Evolutionary conservation across 805 yeast genomes (phyloP), one percentile per base, ranked within the genome.

Genomic region (Metschnikowia koreensis): DNA sequence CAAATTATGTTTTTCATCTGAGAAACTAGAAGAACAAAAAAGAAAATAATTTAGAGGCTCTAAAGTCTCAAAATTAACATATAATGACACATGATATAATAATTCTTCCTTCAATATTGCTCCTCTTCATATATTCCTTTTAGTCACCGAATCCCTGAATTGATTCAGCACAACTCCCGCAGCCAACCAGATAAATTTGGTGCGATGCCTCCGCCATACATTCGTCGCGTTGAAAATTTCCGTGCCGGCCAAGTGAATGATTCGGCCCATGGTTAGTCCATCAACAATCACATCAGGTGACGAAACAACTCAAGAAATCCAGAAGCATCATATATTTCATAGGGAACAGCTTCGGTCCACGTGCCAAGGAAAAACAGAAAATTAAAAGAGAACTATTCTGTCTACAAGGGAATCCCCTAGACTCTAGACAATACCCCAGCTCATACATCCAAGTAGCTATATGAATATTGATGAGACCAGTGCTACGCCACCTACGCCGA

Each of bases 401-500:
- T 31, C 34, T 10, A 31, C 34, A 31, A 31, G 34, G 34, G 4
- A 22, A 22, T 22, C 22, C 22, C 22, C 22, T 22, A 22, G 22
- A 22, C 4, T 22, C 22, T 22, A 27, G 17, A 41, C 17, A 13
- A 41, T 11, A 41, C 34, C 17, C 34, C 10, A 31, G 34, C 13
- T 15, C n/a, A 37, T 8, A 40, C 17, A 33, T 39, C 31, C 36
- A 8, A 16, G 48, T 28, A 39, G 34, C 46, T 48, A 27, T 37
- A 45, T 45, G 52, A 34, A 44, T 45, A 31, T 45, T 41, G 17
- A 50, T 50, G 52, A 45, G 52, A 50, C 42, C 26, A 16, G 38
- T 42, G 51, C 47, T 46, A 47, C 46, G 48, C 44, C 47, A 44
- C 16, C 46, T 41, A 38, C 56, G 57, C 34, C 47, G 52, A 33